Conservation (phyloP, 495 filamentous ascomycete species). For the Echria macrotheca region DNA sequence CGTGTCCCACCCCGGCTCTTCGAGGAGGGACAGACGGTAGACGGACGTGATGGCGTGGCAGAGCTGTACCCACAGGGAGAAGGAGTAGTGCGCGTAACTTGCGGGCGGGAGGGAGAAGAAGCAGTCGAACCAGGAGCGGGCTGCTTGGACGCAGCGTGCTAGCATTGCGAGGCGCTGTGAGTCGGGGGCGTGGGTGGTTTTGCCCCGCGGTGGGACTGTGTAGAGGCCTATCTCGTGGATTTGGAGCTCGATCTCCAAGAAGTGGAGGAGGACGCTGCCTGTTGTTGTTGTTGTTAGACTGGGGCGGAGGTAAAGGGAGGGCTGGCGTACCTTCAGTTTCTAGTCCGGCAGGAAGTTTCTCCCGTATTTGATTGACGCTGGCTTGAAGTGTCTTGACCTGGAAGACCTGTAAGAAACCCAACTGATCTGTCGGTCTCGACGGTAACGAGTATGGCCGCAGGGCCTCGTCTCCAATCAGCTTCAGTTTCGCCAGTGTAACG, state of each 20-base stretch:
- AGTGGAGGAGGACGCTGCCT: no score
- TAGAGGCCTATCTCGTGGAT: slow-evolving; percentile 8
- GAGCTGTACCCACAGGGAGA: slow-evolving; percentile 14
- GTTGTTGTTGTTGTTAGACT: no score
- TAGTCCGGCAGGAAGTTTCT: not conserved
- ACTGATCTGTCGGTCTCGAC: not conserved
- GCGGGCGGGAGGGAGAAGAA: slow-evolving; percentile 11
- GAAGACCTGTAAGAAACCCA: not conserved
- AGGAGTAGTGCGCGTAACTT: slow-evolving; percentile 9
- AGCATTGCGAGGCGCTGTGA: not conserved
- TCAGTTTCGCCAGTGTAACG: slow-evolving; percentile 39
- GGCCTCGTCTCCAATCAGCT: slow-evolving; percentile 28
- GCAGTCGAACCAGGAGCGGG: slow-evolving; percentile 14
- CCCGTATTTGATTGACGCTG: not conserved
- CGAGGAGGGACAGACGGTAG: slow-evolving; percentile 21
- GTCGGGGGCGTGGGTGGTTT: not conserved
- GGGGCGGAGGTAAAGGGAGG: no score
- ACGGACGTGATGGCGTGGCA: slow-evolving; percentile 17
- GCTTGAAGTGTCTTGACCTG: slow-evolving; percentile 1
- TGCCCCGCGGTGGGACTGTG: not conserved
- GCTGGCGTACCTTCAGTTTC: slow-evolving; percentile 1
- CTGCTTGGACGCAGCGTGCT: slow-evolving; percentile 8
- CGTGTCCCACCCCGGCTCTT: slow-evolving; percentile 31
- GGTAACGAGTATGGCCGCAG: not conserved
- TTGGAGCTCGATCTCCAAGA: no score